Evolutionary conservation across 2,329 filamentous ascomycete species (phyloP).

Genomic region (Bipolaris oryzae): DNA sequence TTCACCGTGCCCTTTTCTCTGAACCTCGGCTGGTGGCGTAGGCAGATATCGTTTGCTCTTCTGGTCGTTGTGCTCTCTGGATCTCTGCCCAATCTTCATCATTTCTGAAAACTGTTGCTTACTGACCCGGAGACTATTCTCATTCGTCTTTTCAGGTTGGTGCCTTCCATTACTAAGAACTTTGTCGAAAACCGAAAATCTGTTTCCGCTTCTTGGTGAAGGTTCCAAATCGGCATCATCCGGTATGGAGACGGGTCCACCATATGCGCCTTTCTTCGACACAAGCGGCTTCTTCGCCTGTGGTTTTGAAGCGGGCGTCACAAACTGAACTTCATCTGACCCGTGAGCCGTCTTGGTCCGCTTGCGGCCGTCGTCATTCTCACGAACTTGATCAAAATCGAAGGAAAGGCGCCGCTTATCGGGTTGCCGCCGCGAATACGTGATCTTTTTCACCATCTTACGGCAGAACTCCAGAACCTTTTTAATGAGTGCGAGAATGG

Average conservation of each 20-base stretch:
- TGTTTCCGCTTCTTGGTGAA: constrained; percentile 9
- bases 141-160: constrained; percentile 11
- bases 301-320: constrained; percentile 5
- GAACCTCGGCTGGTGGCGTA: constrained; percentile 29
- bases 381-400: constrained; percentile 13
- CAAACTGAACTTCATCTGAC: constrained; percentile 11
- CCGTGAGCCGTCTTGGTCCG: constrained; percentile 21
- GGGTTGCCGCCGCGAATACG: constrained; percentile 25
- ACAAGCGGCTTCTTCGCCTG: constrained; percentile 8
- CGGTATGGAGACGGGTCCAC: constrained; percentile 27
- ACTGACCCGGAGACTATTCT: constrained; percentile 16
- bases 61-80: constrained; percentile 3
- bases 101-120: constrained; percentile 21
- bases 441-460: constrained; percentile 24
- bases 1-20: constrained; percentile 17
- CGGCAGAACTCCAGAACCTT: constrained; percentile 12
- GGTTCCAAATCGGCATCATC: constrained; percentile 14
- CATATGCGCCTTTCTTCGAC: constrained; percentile 21
- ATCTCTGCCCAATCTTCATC: constrained; percentile 9
- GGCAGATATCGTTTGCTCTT: constrained; percentile 24
- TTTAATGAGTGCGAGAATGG: constrained; percentile 15
- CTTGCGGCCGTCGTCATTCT: constrained; percentile 21
- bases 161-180: constrained; percentile 13
- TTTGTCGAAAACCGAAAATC: constrained; percentile 23
- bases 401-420: constrained; percentile 17